Evolutionary conservation across 1,284 basidiomycete species (phyloP), one percentile per base, ranked within the genome.

Genomic region (Fomitiporia mediterranea): DNA sequence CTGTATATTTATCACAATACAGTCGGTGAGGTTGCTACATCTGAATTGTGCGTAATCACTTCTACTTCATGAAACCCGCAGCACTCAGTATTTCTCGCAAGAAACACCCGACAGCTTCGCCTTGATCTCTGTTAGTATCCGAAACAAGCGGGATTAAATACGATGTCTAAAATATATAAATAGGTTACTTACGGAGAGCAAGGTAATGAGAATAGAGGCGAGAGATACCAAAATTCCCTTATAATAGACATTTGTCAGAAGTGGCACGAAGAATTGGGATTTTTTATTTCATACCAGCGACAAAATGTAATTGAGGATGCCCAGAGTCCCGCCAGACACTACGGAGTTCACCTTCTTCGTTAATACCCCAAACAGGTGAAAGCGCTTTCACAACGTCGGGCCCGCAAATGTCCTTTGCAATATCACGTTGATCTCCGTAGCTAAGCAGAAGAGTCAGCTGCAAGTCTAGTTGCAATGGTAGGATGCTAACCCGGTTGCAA

Each of bases 321-420:
- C 70, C 70, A 35, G 60, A 64, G 25, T 63, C 48, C 43, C 72
- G 66, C 66, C 71, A 74, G 13, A 72, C 58, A n/a, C 74, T 66
- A 3, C 67, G 65, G 32, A 77, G 65, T 60, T 80, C 77, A 1
- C 75, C 74, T 62, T 80, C 78, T 25, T 67, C 67, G 25, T 75
- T 72, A 28, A 73, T 47, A 0, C 74, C 75, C 79, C 78, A 80
- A 25, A 79, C 66, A 0, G 60, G 65, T 3, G 67, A 67, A 46
- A 77, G 65, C 44, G 69, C 67, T 37, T 72, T 64, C 0, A 71
- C 73, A 3, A 74, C 67, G 13, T 72, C 57, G 13, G 69, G 64
- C 1, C 71, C 69, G 35, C 78, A 69, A 23, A 76, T 63, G 0
- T 70, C 67, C 6, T 67, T 63, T 53, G 77, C 67, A 15, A 68